Evolutionary conservation across 768 basidiomycete species (phyloP), one percentile per base, ranked within the genome.

Genomic region (Suillus discolor): DNA sequence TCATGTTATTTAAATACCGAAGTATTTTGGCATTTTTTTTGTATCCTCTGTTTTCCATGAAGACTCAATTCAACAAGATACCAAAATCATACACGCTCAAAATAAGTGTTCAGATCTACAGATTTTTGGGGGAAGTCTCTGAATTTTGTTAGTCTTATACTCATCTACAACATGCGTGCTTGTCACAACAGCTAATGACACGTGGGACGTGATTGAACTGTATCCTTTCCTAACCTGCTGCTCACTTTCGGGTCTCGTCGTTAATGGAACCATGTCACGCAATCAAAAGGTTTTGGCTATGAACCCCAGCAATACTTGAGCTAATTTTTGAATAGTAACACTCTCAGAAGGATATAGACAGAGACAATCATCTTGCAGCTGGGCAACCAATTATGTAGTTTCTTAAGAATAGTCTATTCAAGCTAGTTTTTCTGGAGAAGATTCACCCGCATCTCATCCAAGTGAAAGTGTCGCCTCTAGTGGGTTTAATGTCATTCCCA

Each of bases 1-100:
- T 77, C 71, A 79, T 68, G 9, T n/a, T 38, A 18, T 16, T 16
- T 49, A 25, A 13, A 28, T n/a, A 11, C 39, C 62, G 18, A 36
- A 38, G 36, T 63, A 57, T 36, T 41, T 62, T 39, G 20, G 38
- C 38, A 59, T 25, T 23, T 57, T 38, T 31, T 23, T 59, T 20
- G 57, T 20, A 59, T 38, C 25, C 9, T 28, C 23, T 42, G 12
- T 31, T 28, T 42, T 42, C 20, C 18, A 18, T 41, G 12, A 42
- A 42, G 41, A 39, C 41, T n/a, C 11, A 12, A 42, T 28, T 23
- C 15, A 39, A 41, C 18, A 54, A 34, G 2, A 54, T 18, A 36
- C 34, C 20, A n/a, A 55, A 28, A 38, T 23, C n/a, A 36, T 39
- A 16, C 57, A 39, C 1, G n/a, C n/a, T 39, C 36, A 25, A 57